These are phyloP conservation scores for Myriosclerotinia duriaeana DNA, from an alignment of 2,329 filamentous ascomycete species.

Conservation along the genomic window DNA sequence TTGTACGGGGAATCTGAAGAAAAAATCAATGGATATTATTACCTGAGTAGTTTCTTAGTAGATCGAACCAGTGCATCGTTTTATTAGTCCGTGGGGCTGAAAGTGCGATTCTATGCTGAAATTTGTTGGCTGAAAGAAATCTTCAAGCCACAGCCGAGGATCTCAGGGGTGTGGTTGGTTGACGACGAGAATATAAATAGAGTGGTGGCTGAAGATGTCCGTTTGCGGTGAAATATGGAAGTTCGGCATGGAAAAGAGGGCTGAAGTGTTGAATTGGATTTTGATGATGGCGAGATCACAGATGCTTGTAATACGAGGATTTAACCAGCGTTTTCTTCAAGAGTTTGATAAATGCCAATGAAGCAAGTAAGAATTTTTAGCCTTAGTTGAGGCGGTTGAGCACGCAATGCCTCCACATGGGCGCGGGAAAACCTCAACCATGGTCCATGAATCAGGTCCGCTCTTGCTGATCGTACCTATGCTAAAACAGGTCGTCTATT, in stretches of 20 bases:
- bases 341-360: neutral
- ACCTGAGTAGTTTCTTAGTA: neutral
- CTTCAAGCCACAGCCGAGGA: neutral
- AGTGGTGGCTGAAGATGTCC: constrained; percentile 1
- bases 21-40: neutral
- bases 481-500: neutral
- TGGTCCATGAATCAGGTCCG: neutral
- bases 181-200: constrained; percentile 4
- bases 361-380: neutral
- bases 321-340: neutral
- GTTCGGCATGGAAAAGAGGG: neutral
- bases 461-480: neutral
- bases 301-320: constrained; percentile 1
- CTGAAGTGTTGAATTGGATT: neutral
- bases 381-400: neutral
- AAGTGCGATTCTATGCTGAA: neutral
- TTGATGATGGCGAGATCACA: neutral
- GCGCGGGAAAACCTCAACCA: neutral
- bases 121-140: neutral
- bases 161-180: constrained; percentile 1
- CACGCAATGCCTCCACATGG: neutral
- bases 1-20: neutral
- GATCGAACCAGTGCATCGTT: neutral
- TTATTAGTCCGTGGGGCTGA: neutral
- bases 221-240: neutral